Base-by-base conservation (phyloP, 2,329 filamentous ascomycete genomes). In the Apiospora aurea region DNA sequence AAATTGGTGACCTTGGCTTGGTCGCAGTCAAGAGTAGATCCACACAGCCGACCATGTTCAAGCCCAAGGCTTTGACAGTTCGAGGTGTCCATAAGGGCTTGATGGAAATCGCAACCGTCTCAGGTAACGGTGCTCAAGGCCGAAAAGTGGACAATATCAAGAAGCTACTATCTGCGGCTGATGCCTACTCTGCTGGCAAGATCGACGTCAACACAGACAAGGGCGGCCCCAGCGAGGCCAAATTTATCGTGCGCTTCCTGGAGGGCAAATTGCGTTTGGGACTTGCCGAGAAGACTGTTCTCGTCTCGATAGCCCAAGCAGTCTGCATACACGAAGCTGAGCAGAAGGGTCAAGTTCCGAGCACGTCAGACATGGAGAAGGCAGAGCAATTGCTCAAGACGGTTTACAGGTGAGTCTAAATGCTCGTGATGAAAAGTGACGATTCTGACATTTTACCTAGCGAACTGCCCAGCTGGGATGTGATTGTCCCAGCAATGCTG, bases 31-130 rank as follows among this genome's bases (percentile, higher is more conserved):
- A 98, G 85, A 98, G 95, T 83, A 91, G 96, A 82, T 94, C 93
- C 18, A 98, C 95, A 66, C 96, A 99, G 79, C 94, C 94, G 14
- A 98, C 96, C 29, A 98, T 99, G 95, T 98, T 98, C 87, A 97
- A 97, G 82, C 96, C 95, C 2, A 98, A 97, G 82, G 87, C 95
- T 41, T 85, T 99, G 77, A 98, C 95, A 0, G 88, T 99, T 1
- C 90, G 89, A 72, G 94, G 93, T 41, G 95, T 99, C 1, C 95
- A 97, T 78, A 92, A 96, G 79, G 94, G 94, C 1, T 83, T 99
- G 47, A 93, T 98, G 87, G 89, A 88, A 46, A 97, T 99, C 79
- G 96, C 96, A 8, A 97, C 93, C 24, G 89, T 94, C 18, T 89
- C 94, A 75, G 96, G 96, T 13, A 93, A 94, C 79, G 96, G 96